phyloP scores from a whole-genome alignment of 73 alveolate species.

The Stentor roeselii region DNA sequence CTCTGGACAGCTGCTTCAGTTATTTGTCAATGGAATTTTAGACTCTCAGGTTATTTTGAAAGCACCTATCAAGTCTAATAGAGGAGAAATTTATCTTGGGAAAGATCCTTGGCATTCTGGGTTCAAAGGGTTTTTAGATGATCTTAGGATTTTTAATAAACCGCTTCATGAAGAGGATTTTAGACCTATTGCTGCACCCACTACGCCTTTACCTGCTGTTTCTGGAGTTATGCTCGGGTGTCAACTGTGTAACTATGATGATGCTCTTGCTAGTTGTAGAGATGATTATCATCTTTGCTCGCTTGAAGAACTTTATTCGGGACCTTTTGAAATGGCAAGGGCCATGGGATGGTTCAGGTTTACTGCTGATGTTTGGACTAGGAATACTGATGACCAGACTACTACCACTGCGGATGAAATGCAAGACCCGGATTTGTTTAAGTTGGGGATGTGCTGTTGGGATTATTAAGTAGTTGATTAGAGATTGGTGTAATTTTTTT shows the following conservation, averaged over 20 bases:
- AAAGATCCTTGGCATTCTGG: slow-evolving; percentile 14
- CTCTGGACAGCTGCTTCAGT: not conserved
- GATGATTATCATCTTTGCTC: slow-evolving; percentile 19
- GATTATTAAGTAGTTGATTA: too few relatives aligned
- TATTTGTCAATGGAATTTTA: not conserved
- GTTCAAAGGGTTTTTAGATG: slow-evolving; percentile 14
- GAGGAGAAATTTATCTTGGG: slow-evolving; percentile 8
- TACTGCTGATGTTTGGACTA: slow-evolving; percentile 25
- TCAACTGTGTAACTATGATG: not conserved
- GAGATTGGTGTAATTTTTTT: too few relatives aligned
- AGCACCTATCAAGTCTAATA: not conserved
- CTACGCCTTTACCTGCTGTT: not conserved
- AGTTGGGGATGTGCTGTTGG: slow-evolving; percentile 23
- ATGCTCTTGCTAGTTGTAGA: not conserved
- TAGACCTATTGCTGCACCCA: not conserved
- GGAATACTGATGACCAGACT: slow-evolving; percentile 21
- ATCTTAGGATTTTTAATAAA: not conserved
- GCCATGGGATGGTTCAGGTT: slow-evolving; percentile 27
- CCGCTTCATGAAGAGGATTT: slow-evolving; percentile 22
- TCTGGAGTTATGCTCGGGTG: slow-evolving; percentile 23
- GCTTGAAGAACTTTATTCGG: slow-evolving; percentile 11
- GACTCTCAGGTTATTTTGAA: slow-evolving; percentile 5
- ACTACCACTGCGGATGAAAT: slow-evolving; percentile 16
- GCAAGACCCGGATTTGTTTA: slow-evolving; percentile 30
- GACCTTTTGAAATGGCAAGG: slow-evolving; percentile 25